Evolutionary conservation across 345 rosid species (phyloP).

Genomic region (Hibiscus tridactylites): DNA sequence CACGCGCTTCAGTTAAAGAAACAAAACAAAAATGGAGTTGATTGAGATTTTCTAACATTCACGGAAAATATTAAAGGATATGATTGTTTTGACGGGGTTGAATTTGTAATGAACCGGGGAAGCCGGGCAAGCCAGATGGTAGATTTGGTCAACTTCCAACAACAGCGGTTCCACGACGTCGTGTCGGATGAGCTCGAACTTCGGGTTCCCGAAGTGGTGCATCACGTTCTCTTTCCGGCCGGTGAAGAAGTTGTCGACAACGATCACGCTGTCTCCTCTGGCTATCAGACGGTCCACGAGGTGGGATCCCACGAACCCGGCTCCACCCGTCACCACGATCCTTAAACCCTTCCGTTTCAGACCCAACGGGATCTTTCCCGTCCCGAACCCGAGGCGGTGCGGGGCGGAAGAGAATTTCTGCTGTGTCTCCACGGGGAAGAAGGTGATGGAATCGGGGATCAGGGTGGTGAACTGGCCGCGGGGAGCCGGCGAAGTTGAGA

Average conservation of each 20-base stretch:
- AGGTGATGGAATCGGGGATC: slow-evolving; percentile 24
- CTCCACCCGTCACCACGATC: slow-evolving; percentile 93
- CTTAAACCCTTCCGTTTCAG: slow-evolving; percentile 68
- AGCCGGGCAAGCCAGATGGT: slow-evolving; percentile 94
- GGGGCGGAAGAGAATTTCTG: slow-evolving; percentile 16
- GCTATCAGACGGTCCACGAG: slow-evolving; percentile 84
- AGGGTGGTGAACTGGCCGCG: slow-evolving; percentile 13
- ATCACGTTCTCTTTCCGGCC: slow-evolving; percentile 93
- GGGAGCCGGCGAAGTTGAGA: slow-evolving; percentile 26
- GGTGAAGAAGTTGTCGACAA: slow-evolving; percentile 92
- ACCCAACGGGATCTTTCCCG: slow-evolving; percentile 83
- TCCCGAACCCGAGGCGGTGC: slow-evolving; percentile 24
- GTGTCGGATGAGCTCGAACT: slow-evolving; percentile 86
- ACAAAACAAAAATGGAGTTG: no score
- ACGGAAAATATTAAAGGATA: slow-evolving; percentile 21
- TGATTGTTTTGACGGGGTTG: slow-evolving; percentile 94
- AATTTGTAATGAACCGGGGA: slow-evolving; percentile 96
- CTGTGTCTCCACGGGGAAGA: slow-evolving; percentile 16
- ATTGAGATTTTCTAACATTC: no score
- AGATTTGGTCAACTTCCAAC: slow-evolving; percentile 97
- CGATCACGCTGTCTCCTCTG: slow-evolving; percentile 91
- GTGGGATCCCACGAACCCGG: slow-evolving; percentile 96
- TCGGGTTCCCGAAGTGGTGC: slow-evolving; percentile 91
- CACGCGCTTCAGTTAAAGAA: neutral
- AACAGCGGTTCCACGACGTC: slow-evolving; percentile 89